Percentiles rank a stretch among this genome's conserved stretches.
phyloP scores from a whole-genome alignment of 192 early-diverging fungal species.

The Linderina pennispora region DNA sequence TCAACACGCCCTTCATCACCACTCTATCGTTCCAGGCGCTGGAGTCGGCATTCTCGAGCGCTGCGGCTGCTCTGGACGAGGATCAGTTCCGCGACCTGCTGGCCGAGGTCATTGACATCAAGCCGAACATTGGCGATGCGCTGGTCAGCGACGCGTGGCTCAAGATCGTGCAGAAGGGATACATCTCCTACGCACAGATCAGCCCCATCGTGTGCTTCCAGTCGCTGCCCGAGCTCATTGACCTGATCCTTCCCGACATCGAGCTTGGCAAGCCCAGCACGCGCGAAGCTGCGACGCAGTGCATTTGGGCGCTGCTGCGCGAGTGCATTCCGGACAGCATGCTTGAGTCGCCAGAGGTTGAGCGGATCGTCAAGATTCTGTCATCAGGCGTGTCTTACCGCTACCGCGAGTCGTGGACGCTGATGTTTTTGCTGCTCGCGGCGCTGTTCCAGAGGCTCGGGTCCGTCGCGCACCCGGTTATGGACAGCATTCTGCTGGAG shows the following conservation, averaged over 20 bases:
- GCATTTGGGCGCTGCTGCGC: conserved; percentile 61
- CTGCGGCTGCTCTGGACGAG: conserved; percentile 38
- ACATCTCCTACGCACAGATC: conserved; percentile 59
- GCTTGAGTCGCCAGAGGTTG: conserved; percentile 57
- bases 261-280: conserved; percentile 57
- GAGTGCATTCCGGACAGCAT: conserved; percentile 71
- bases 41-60: conserved; percentile 24
- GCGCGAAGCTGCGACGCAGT: conserved; percentile 58
- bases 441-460: conserved; percentile 74
- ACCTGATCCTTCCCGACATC: conserved; percentile 58
- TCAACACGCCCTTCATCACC: conserved; percentile 71
- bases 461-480: conserved; percentile 48
- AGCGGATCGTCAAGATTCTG: conserved; percentile 45
- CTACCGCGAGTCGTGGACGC: conserved; percentile 78
- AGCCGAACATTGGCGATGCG: conserved; percentile 80
- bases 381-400: conserved; percentile 64
- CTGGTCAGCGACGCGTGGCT: conserved; percentile 79
- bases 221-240: conserved; percentile 52
- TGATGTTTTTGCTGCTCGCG: conserved; percentile 69
- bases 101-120: conserved; percentile 64
- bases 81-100: conserved; percentile 49
- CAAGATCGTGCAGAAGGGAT: conserved; percentile 68
- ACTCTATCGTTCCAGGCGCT: conserved; percentile 52
- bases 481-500: conserved; percentile 53
- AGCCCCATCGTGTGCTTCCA: conserved; percentile 46